A percentile compares a stretch with the other conserved stretches of the same genome.
phyloP scores from a whole-genome alignment of 2,329 filamentous ascomycete species.

The Exserohilum turcica region DNA sequence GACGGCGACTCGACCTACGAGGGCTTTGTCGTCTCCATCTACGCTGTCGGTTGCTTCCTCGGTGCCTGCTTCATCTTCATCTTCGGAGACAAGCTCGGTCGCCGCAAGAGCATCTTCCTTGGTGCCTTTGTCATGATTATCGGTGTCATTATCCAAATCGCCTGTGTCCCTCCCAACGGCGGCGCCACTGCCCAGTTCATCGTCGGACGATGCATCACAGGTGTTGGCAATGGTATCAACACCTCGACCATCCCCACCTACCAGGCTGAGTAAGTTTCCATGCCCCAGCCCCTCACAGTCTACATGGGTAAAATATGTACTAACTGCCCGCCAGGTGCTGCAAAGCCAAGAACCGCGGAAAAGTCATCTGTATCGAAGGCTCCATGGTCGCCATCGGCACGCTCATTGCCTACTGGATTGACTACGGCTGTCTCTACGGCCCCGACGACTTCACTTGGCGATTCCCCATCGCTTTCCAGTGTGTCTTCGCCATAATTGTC shows the following conservation, averaged over 20 bases:
- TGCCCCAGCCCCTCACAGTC: too few species aligned
- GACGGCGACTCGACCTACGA: constrained; percentile 45
- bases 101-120: constrained; percentile 51
- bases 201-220: constrained; percentile 57
- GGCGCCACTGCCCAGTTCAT: constrained; percentile 56
- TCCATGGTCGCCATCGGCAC: constrained; percentile 58
- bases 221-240: constrained; percentile 61
- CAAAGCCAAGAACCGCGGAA: constrained; percentile 61
- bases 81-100: constrained; percentile 50
- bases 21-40: constrained; percentile 58
- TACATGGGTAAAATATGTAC: not conserved
- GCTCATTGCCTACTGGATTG: constrained; percentile 58
- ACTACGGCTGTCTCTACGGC: constrained; percentile 50
- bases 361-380: constrained; percentile 63
- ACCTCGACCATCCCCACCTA: constrained; percentile 60
- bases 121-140: constrained; percentile 50
- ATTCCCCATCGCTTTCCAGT: constrained; percentile 59
- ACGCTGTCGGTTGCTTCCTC: constrained; percentile 56
- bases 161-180: constrained; percentile 31
- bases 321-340: constrained; percentile 38
- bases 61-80: constrained; percentile 49
- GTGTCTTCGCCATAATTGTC: constrained; percentile 51
- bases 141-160: constrained; percentile 49
- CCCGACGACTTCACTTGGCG: constrained; percentile 50
- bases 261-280: constrained; percentile 52